Evolutionary conservation across 2,329 filamentous ascomycete species (phyloP), one percentile per base, ranked within the genome.

Genomic region (Fusarium domesticum): DNA sequence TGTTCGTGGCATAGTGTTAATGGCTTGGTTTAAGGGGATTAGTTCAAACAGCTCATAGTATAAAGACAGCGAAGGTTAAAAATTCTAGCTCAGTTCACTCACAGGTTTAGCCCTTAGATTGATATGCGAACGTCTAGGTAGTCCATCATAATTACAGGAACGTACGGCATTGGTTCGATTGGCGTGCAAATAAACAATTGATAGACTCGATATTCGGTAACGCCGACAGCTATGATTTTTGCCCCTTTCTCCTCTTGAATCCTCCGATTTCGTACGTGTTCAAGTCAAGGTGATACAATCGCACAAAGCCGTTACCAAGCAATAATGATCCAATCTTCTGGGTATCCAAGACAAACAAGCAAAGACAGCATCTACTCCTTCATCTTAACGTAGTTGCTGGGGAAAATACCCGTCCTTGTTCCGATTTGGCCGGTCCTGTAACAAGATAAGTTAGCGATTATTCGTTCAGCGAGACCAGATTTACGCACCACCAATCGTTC

Each of bases 401-500:
- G 93, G 70, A 98, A 98, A 54, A 96, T 95, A 30, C 93, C 93
- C 43, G 91, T 87, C 57, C 83, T 80, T 54, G 83, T 79, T 20
- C 91, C 91, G 61, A 96, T 84, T 69, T 86, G 85, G 18, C 93
- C 93, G 15, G 92, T 97, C 93, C 83, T 86, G 56, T 6, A 18
- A 6, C 10, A 18, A n/a, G n/a, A n/a, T n/a, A 4, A 15, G 19
- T 50, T 39, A 48, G 39, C 14, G 2, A 16, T 33, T 18, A n/a
- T 34, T 19, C 17, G 16, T 32, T 12, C 17, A 14, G n/a, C 11
- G 4, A 18, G 6, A 36, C 20, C 20, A 6, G 11, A 10, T 10
- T 12, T 45, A 78, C 81, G 58, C 75, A 86, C 83, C 92, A 97
- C 92, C 92, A 97, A 66, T 97, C 92, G 45, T 90, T 91, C 46